These are phyloP conservation scores for Balamuthia mandrillaris DNA, from an alignment of 208 protist genomes.

Conservation along the genomic window DNA sequence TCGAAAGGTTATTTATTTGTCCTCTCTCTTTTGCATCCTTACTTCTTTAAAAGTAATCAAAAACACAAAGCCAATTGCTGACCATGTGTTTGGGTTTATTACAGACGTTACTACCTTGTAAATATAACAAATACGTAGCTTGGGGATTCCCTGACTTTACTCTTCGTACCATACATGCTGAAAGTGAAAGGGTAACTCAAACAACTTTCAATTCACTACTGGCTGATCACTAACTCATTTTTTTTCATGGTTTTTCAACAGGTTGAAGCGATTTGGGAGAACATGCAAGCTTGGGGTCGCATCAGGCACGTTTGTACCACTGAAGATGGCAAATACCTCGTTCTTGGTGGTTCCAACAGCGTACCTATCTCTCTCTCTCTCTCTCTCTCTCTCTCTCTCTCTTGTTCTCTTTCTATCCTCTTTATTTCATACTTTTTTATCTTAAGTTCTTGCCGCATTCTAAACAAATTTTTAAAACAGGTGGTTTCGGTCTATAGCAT, in stretches of 20 bases:
- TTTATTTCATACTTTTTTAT: not conserved
- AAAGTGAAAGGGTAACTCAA: not conserved
- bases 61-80: too few relatives aligned
- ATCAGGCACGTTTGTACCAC: not conserved
- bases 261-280: not conserved
- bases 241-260: not conserved
- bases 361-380: not conserved
- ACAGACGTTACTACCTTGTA: not conserved
- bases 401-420: not conserved
- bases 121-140: conserved; percentile 22
- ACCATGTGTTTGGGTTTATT: not conserved
- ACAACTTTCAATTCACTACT: not conserved
- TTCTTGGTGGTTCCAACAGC: not conserved
- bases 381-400: too few relatives aligned
- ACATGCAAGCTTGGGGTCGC: conserved; percentile 1
- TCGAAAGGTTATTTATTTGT: too few relatives aligned
- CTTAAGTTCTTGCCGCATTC: not conserved
- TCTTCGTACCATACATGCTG: not conserved
- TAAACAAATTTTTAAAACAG: not conserved
- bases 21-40: not conserved
- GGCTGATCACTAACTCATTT: not conserved
- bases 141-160: conserved; percentile 38
- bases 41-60: not conserved
- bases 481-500: not conserved
- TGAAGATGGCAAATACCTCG: conserved; percentile 1